Percentiles rank a stretch among this genome's conserved stretches.
Evolutionary conservation across 352 stramenopile species (phyloP).

Genomic region (Phytophthora kernoviae): DNA sequence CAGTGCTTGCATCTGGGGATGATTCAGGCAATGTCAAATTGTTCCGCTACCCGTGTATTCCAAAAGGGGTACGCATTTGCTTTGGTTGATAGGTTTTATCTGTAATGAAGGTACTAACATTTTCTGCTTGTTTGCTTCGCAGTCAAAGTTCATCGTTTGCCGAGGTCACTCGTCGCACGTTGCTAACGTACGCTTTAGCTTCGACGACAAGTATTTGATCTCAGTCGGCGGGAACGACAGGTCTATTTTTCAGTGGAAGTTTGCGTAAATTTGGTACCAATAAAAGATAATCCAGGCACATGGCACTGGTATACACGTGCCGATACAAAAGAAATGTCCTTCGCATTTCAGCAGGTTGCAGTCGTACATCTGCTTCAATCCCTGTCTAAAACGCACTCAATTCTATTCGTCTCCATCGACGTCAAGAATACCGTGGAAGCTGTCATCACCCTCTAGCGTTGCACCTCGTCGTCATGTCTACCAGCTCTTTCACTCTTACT

Average conservation of each 20-base stretch:
- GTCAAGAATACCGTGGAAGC: constrained; percentile 7
- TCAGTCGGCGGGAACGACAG: constrained; percentile 86
- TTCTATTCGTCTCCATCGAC: constrained; percentile 22
- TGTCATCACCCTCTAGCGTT: constrained; percentile 11
- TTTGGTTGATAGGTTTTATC: constrained; percentile 3
- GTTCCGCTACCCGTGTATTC: constrained; percentile 85
- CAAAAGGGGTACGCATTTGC: constrained; percentile 52
- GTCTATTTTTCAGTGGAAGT: constrained; percentile 87
- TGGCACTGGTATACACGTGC: neutral
- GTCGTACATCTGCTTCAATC: neutral
- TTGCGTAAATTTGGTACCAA: constrained; percentile 29
- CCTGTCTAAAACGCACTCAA: constrained; percentile 13
- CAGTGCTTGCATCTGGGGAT: constrained; percentile 79
- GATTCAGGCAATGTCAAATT: constrained; percentile 85
- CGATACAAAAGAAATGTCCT: neutral
- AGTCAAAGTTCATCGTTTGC: constrained; percentile 58
- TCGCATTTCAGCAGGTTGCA: neutral
- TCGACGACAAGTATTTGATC: constrained; percentile 82
- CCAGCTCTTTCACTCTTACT: constrained; percentile 30
- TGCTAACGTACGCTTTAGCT: constrained; percentile 82
- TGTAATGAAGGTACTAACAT: neutral
- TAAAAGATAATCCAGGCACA: too few relatives aligned
- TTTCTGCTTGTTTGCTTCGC: constrained; percentile 6
- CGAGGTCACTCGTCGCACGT: constrained; percentile 84
- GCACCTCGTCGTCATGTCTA: too few relatives aligned